Base-by-base conservation (phyloP, 257 asterid genomes). In the Paulownia fortunei region DNA sequence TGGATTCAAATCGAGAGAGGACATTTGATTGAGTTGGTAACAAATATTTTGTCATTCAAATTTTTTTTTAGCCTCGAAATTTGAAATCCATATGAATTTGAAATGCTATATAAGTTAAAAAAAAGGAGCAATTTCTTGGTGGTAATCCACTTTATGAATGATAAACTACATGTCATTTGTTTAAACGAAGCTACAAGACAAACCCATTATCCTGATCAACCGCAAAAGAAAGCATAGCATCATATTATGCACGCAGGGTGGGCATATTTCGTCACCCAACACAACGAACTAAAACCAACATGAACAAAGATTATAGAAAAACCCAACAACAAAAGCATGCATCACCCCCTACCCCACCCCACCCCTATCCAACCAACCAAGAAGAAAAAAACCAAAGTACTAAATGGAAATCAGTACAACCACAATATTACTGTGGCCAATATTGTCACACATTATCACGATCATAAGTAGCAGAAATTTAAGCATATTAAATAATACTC, bases 241-340 rank as follows among this genome's bases (percentile, higher is more conserved):
- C 77, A 76, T 81, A 73, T 7, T 72, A 54, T 69, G 72, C 84
- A 84, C 80, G 82, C 82, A 81, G 72, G 5, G 46, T 6, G 46
- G 27, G 8, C 37, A 24, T 24, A 24, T 64, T 76, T 71, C 83
- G 86, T 88, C 88, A 84, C 86, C 81, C 85, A 44, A 76, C 89
- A 83, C 30, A 83, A 87, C 62, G 83, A 84, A 83, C 79, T 73
- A 73, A 79, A 86, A 69, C 83, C 42, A 82, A 83, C 82, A 66
- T 51, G 72, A 79, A 77, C 63, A 67, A 49, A 66, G 44, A 65
- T 24, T 58, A 4, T 12, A 19, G 15, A 73, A 58, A 18, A 76
- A 62, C 58, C 3, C 71, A 77, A 67, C 26, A 49, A 19, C 27
- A 67, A 76, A 64, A 59, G 51, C 72, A 73, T 72, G 74, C 77